phyloP scores from a whole-genome alignment of 371 early-diverging fungal species.

The Gilbertella persicaria region DNA sequence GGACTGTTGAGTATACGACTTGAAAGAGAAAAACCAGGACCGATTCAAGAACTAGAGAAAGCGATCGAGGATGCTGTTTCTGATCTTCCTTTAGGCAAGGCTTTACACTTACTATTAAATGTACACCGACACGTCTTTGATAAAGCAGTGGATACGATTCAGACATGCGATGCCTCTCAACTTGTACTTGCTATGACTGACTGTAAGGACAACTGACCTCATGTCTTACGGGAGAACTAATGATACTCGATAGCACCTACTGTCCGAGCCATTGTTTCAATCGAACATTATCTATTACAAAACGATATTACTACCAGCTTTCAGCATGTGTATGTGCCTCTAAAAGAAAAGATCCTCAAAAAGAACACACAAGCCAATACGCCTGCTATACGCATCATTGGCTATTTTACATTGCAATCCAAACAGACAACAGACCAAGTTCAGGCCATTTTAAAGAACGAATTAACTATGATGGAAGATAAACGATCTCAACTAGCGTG shows the following conservation, averaged over 20 bases:
- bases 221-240: background rate
- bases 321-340: conserved; percentile 12
- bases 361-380: background rate
- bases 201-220: conserved; percentile 2
- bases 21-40: background rate
- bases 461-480: background rate
- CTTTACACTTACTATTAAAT: conserved; percentile 16
- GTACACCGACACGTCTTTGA: conserved; percentile 17
- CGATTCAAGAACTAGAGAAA: conserved; percentile 5
- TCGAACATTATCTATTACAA: conserved; percentile 13
- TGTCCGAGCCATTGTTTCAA: conserved; percentile 14
- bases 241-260: conserved; percentile 13
- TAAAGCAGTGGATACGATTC: conserved; percentile 4
- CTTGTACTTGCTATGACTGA: background rate
- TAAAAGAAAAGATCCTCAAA: conserved; percentile 15
- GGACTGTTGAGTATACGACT: background rate
- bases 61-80: background rate
- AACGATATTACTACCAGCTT: background rate
- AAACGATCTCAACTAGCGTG: conserved; percentile 14
- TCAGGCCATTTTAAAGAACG: background rate
- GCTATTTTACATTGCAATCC: conserved; percentile 17
- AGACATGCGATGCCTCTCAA: background rate
- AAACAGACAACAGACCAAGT: background rate
- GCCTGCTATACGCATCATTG: conserved; percentile 12
- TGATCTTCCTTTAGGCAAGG: conserved; percentile 18